These are phyloP conservation scores for Agastache rugosa DNA, from an alignment of 257 asterid genomes.

Conservation along the genomic window DNA sequence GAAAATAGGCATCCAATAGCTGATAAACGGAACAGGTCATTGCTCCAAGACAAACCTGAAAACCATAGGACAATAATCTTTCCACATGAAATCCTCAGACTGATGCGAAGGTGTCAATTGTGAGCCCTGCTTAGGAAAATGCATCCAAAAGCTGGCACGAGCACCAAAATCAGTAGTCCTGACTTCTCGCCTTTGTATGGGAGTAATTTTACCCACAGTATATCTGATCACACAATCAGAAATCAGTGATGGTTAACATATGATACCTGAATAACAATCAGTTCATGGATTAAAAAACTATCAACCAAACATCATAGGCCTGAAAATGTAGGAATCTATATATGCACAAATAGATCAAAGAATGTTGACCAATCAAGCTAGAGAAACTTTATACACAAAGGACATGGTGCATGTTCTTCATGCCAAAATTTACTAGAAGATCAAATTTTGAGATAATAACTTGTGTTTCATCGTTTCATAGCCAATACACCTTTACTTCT, in stretches of 20 bases:
- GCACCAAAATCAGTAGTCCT: slow-evolving; percentile 84
- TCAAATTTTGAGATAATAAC: slow-evolving; percentile 1
- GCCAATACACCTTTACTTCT: neutral
- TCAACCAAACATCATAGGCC: slow-evolving; percentile 17
- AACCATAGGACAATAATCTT: slow-evolving; percentile 98
- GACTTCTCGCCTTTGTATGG: slow-evolving; percentile 94
- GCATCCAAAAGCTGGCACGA: slow-evolving; percentile 96
- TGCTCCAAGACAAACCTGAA: slow-evolving; percentile 66
- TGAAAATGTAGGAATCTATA: neutral
- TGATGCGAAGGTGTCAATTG: slow-evolving; percentile 91
- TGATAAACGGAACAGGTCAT: neutral
- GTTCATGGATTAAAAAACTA: neutral
- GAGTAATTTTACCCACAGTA: slow-evolving; percentile 97
- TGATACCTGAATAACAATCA: slow-evolving; percentile 18
- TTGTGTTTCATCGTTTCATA: neutral
- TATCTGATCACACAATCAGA: slow-evolving; percentile 59
- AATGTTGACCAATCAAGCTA: neutral
- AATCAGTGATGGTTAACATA: slow-evolving; percentile 28
- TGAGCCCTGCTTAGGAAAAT: slow-evolving; percentile 89
- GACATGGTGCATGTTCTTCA: neutral
- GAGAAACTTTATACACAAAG: neutral
- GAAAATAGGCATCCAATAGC: neutral
- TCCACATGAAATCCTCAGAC: slow-evolving; percentile 98
- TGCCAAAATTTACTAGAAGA: neutral
- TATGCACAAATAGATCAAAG: neutral